Evolutionary conservation across 202 grass and related monocot species (phyloP), one percentile per base, ranked within the genome.

Genomic region (Zoysia matrella): DNA sequence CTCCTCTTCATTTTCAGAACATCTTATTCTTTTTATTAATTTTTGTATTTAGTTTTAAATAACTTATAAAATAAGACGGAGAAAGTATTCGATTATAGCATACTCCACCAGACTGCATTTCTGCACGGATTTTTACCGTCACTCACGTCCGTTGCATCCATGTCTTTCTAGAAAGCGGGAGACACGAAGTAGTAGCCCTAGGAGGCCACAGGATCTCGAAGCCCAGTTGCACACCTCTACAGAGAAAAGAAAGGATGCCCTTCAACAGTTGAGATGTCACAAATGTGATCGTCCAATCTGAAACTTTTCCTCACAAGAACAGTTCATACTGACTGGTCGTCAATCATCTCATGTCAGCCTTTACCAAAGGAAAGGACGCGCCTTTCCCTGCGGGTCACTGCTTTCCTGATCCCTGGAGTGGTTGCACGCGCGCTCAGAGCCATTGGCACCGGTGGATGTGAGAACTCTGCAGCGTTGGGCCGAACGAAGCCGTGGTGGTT

Each of bases 301-400:
- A 1, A 36, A 30, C 52, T 22, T 60, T 60, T 60, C 22, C 57
- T 60, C 14, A 14, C 2, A 14, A 22, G n/a, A 39, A 39, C 60
- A 10, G 83, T 74, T 83, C 49, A 78, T 82, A 81, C 66, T 82
- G n/a, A 30, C 52, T 60, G 52, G 40, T 39, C 61, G 62, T 45
- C 68, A 86, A 86, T 74, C 62, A 86, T 90, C 52, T 54, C 14
- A 78, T 54, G 11, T n/a, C 18, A 69, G 55, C 74, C 57, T 79
- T 86, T 75, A 49, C 72, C 41, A 36, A 36, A 36, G 30, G 30
- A 67, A 65, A 74, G 62, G 47, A 13, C 12, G 41, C 54, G 63
- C 65, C 12, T 69, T 79, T 89, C 72, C 62, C 11, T 56, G 54
- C 78, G 69, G 61, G 10, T 54, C 11, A 36, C 30, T 36, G 30